Percentiles rank a stretch among this genome's conserved stretches.
Conservation (phyloP, 192 early-diverging fungal species). For the Funneliformis mosseae region DNA sequence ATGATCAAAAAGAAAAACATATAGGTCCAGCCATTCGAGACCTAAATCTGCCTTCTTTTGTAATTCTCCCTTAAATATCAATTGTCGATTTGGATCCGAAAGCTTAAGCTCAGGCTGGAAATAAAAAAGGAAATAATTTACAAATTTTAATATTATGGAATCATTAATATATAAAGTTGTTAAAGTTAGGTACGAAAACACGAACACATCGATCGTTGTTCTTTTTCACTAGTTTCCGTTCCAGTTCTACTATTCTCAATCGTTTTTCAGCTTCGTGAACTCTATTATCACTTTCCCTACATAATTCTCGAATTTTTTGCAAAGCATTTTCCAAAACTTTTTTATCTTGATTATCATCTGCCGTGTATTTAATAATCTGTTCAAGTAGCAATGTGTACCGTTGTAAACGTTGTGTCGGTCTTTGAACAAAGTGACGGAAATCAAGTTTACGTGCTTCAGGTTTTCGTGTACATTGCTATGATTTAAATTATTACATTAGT, state of each 20-base stretch:
- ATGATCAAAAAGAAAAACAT: constrained; percentile 88
- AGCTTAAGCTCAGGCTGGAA: constrained; percentile 21
- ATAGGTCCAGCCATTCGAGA: constrained; percentile 49
- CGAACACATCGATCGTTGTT: constrained; percentile 14
- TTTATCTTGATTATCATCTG: constrained; percentile 67
- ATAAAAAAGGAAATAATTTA: background rate
- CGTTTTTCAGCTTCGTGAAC: constrained; percentile 72
- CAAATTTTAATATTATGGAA: background rate
- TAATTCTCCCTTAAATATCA: constrained; percentile 32
- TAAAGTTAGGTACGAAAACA: background rate
- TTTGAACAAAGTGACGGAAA: constrained; percentile 42
- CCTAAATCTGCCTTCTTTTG: background rate
- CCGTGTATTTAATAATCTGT: constrained; percentile 69
- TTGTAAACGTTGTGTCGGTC: constrained; percentile 74
- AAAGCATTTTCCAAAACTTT: constrained; percentile 60
- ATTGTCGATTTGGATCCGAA: constrained; percentile 1
- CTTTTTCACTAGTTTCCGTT: constrained; percentile 35
- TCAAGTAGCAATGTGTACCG: constrained; percentile 77
- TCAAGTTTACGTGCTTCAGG: constrained; percentile 41
- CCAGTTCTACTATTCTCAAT: constrained; percentile 63
- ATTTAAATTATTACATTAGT: constrained; percentile 57
- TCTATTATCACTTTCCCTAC: constrained; percentile 67
- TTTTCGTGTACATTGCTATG: constrained; percentile 38
- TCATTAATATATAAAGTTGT: background rate
- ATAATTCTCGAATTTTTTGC: constrained; percentile 56